These are phyloP conservation scores for Hyphochytrium catenoides DNA, from an alignment of 352 stramenopile genomes.

Conservation along the genomic window DNA sequence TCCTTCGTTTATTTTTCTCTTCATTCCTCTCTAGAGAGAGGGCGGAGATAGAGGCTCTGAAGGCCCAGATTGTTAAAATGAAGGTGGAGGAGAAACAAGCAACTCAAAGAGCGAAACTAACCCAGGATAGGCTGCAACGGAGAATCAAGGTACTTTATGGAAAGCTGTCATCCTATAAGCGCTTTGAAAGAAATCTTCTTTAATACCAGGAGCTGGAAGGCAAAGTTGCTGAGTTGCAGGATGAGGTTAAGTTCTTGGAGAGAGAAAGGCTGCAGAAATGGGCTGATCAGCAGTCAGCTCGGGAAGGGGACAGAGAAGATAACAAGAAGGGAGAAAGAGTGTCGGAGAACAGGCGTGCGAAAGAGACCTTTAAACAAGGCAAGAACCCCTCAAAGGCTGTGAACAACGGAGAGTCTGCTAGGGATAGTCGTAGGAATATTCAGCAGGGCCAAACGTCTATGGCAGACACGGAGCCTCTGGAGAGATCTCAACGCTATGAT, in stretches of 20 bases:
- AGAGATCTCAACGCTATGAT: too few species aligned
- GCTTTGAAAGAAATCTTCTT: background rate
- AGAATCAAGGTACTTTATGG: constrained; percentile 17
- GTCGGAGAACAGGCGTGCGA: constrained; percentile 3
- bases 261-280: constrained; percentile 40
- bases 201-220: constrained; percentile 32
- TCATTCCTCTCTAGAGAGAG: constrained; percentile 14
- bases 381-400: too few species aligned
- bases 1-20: constrained; percentile 22
- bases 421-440: too few species aligned
- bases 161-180: background rate
- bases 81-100: constrained; percentile 33
- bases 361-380: too few species aligned
- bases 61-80: constrained; percentile 52
- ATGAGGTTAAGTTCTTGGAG: constrained; percentile 52
- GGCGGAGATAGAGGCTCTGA: constrained; percentile 33
- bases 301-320: background rate
- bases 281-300: constrained; percentile 2
- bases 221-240: constrained; percentile 31
- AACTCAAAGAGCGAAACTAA: constrained; percentile 29
- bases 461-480: too few species aligned
- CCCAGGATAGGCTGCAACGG: constrained; percentile 31
- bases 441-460: too few species aligned
- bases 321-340: constrained; percentile 19
- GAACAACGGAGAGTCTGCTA: too few species aligned